Evolutionary conservation across 2,329 filamentous ascomycete species (phyloP).

Genomic region (Myriosclerotinia scirpicola): DNA sequence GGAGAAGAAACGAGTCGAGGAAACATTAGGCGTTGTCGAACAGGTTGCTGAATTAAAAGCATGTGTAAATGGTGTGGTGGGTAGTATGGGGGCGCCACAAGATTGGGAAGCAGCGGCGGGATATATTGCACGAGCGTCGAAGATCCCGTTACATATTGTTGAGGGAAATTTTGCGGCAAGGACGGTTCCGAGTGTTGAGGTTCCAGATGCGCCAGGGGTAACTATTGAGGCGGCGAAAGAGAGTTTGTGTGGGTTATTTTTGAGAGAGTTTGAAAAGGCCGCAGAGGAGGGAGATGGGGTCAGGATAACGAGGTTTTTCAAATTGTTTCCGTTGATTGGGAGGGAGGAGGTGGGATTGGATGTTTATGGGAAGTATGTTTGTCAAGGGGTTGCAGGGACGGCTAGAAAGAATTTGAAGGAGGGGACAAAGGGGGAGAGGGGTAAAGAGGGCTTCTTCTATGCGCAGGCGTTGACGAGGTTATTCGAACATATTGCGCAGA

Average conservation of each 20-base stretch:
- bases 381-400: constrained; percentile 84
- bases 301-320: constrained; percentile 95
- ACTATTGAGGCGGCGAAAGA: constrained; percentile 87
- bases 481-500: constrained; percentile 97
- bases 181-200: constrained; percentile 93
- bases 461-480: constrained; percentile 85
- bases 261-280: constrained; percentile 93
- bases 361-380: constrained; percentile 94
- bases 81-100: constrained; percentile 95
- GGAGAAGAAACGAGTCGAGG: constrained; percentile 88
- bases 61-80: constrained; percentile 89
- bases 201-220: constrained; percentile 84
- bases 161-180: constrained; percentile 84
- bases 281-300: constrained; percentile 82
- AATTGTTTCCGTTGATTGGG: constrained; percentile 92
- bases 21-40: constrained; percentile 88
- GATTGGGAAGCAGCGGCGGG: constrained; percentile 97
- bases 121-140: constrained; percentile 80
- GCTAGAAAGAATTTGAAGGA: constrained; percentile 80
- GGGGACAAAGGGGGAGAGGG: constrained; percentile 48
- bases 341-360: constrained; percentile 86
- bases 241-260: constrained; percentile 83
- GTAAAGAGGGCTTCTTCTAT: constrained; percentile 77
- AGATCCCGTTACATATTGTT: constrained; percentile 77
- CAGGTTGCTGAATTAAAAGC: constrained; percentile 96